phyloP scores from a whole-genome alignment of 768 basidiomycete genomes.

The Suillus hirtellus region DNA sequence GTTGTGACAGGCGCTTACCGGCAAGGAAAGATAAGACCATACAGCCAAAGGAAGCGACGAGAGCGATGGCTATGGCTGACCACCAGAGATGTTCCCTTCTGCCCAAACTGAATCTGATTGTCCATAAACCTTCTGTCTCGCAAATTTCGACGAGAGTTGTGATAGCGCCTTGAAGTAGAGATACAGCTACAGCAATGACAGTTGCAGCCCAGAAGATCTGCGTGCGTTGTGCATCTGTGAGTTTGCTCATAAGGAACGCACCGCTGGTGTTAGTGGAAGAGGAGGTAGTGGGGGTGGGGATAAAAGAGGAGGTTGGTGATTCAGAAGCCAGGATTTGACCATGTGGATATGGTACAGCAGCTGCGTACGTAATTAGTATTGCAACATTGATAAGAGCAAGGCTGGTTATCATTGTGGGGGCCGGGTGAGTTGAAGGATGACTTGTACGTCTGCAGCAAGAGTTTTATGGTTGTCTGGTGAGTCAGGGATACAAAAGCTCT shows the following conservation, averaged over 20 bases:
- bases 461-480: not conserved
- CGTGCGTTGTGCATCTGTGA: not conserved
- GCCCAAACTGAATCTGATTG: constrained; percentile 1
- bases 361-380: not conserved
- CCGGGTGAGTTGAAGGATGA: not conserved
- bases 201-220: constrained; percentile 5
- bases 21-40: constrained; percentile 2
- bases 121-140: constrained; percentile 5
- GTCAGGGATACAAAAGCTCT: too few relatives aligned
- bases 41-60: not conserved
- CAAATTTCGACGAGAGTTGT: constrained; percentile 1
- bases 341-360: not conserved
- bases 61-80: constrained; percentile 3
- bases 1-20: not conserved
- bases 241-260: constrained; percentile 1
- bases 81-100: constrained; percentile 3
- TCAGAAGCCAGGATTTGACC: not conserved
- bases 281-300: not conserved
- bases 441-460: not conserved
- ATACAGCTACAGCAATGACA: constrained; percentile 1
- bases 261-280: not conserved
- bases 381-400: not conserved
- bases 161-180: constrained; percentile 4
- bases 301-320: not conserved
- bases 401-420: not conserved